A percentile compares a stretch with the other conserved stretches of the same genome.
These are phyloP conservation scores for Monosporascus sp. DNA, from an alignment of 2,329 filamentous ascomycete species.

Conservation along the genomic window DNA sequence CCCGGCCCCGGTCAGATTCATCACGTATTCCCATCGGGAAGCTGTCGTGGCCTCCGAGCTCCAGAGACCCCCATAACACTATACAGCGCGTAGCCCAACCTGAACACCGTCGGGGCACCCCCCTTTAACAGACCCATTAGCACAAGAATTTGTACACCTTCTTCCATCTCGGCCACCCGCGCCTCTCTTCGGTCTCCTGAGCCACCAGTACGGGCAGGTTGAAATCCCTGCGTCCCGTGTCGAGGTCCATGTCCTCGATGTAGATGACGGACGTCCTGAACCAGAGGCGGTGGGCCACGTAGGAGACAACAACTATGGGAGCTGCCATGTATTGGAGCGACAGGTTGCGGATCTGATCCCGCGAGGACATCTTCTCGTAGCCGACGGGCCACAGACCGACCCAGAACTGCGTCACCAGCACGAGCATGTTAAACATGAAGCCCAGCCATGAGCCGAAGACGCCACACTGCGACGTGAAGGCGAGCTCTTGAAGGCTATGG, in stretches of 20 bases:
- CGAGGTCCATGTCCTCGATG: constrained; percentile 74
- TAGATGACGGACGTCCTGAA: constrained; percentile 65
- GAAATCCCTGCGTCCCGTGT: constrained; percentile 79
- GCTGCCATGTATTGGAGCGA: constrained; percentile 69
- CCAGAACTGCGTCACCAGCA: constrained; percentile 85
- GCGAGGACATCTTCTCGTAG: constrained; percentile 39
- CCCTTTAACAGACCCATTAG: constrained; percentile 29
- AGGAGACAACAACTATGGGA: constrained; percentile 64
- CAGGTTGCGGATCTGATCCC: constrained; percentile 57
- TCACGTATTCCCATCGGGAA: no score
- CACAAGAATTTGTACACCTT: constrained; percentile 69
- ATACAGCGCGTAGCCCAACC: not conserved
- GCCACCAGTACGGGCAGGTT: constrained; percentile 74
- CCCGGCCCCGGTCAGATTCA: no score
- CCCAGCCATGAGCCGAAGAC: constrained; percentile 77
- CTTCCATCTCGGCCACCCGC: constrained; percentile 72
- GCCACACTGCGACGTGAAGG: constrained; percentile 77
- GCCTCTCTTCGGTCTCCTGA: constrained; percentile 73
- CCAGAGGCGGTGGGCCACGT: constrained; percentile 70
- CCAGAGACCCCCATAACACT: no score
- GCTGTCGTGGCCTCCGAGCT: no score
- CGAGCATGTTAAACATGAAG: constrained; percentile 66
- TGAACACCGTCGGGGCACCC: no score
- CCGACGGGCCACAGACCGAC: constrained; percentile 72
- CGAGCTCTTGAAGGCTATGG: constrained; percentile 68